phyloP scores from a whole-genome alignment of 768 basidiomycete genomes.

The Auriculariales sp. region DNA sequence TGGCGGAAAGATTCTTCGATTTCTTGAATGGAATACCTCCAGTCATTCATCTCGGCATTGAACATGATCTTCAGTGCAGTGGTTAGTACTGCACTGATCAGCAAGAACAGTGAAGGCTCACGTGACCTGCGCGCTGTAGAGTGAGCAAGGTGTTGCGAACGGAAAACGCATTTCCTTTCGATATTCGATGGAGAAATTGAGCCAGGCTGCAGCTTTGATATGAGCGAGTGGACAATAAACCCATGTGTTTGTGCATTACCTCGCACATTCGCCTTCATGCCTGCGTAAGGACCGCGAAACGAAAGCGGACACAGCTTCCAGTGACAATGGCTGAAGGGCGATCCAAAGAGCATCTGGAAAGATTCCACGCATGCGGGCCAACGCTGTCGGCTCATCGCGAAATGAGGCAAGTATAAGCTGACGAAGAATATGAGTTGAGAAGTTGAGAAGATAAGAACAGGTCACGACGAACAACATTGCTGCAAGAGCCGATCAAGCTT shows the following conservation, averaged over 20 bases:
- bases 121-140: constrained; percentile 47
- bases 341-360: constrained; percentile 54
- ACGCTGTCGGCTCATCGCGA: constrained; percentile 1
- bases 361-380: constrained; percentile 28
- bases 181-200: constrained; percentile 37
- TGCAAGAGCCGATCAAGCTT: constrained; percentile 47
- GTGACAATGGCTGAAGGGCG: constrained; percentile 41
- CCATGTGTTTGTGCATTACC: too few relatives aligned
- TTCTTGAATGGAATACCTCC: constrained; percentile 46
- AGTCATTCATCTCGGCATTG: constrained; percentile 47
- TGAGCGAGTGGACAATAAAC: too few relatives aligned
- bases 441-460: not conserved
- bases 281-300: constrained; percentile 53
- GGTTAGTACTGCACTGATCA: not conserved
- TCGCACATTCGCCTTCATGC: constrained; percentile 35
- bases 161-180: constrained; percentile 58
- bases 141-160: constrained; percentile 49
- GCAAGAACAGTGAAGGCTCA: constrained; percentile 16
- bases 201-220: too few relatives aligned
- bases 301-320: constrained; percentile 39
- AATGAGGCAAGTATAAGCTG: constrained; percentile 50
- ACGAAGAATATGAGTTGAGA: not conserved
- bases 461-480: constrained; percentile 38
- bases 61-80: constrained; percentile 37
- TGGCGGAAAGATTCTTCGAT: constrained; percentile 43